Percentiles rank a stretch among this genome's conserved stretches.
Conservation (phyloP, 345 rosid species). For the Pugionium cornutum region DNA sequence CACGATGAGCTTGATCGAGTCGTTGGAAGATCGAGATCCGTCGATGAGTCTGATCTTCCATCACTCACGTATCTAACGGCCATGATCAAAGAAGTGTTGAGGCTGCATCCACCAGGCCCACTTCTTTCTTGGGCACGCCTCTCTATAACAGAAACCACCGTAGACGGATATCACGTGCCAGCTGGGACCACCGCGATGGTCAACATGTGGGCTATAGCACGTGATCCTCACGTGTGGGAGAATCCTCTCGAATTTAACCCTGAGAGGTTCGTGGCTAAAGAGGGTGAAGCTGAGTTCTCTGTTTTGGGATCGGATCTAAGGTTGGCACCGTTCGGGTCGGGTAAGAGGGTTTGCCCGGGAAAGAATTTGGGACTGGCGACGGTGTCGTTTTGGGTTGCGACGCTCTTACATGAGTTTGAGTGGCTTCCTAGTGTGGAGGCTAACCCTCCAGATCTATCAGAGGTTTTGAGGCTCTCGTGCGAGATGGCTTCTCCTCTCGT, state of each 20-base stretch:
- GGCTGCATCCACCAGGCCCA: slow-evolving; percentile 95
- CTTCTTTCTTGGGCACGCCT: slow-evolving; percentile 90
- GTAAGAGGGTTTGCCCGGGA: slow-evolving; percentile 81
- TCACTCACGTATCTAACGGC: slow-evolving; percentile 62
- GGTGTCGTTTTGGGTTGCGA: slow-evolving; percentile 69
- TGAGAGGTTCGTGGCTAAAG: slow-evolving; percentile 57
- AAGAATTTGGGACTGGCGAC: slow-evolving; percentile 68
- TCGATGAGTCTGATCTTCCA: slow-evolving; percentile 53
- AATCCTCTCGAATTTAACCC: slow-evolving; percentile 65
- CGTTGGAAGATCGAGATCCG: slow-evolving; percentile 62
- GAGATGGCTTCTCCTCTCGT: slow-evolving; percentile 80
- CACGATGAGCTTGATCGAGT: slow-evolving; percentile 67
- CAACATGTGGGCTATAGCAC: slow-evolving; percentile 92
- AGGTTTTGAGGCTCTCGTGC: slow-evolving; percentile 68
- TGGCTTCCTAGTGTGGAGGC: slow-evolving; percentile 49
- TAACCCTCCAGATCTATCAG: slow-evolving; percentile 55
- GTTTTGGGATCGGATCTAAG: slow-evolving; percentile 81
- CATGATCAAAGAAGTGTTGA: slow-evolving; percentile 70
- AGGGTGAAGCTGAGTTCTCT: slow-evolving; percentile 56
- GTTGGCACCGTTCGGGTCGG: slow-evolving; percentile 94
- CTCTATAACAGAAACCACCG: slow-evolving; percentile 60
- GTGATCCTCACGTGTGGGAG: slow-evolving; percentile 71
- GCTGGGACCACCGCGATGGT: slow-evolving; percentile 89
- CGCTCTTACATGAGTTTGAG: slow-evolving; percentile 65
- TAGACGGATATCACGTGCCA: slow-evolving; percentile 86